Evolutionary conservation across 2,329 filamentous ascomycete genomes (phyloP).

Genomic region (Fusarium haematococcum): DNA sequence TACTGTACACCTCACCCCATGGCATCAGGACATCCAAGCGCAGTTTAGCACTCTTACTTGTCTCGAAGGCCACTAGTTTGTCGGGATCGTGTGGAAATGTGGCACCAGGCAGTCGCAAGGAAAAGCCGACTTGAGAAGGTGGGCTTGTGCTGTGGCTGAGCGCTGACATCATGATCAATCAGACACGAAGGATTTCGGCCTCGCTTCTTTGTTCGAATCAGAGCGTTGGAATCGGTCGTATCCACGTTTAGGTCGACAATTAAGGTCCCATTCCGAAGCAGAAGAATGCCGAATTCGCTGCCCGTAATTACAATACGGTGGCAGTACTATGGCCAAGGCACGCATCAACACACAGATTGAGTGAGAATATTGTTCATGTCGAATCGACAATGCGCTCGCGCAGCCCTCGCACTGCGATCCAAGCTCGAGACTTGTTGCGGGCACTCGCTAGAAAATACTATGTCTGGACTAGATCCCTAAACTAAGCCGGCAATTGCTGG

Average conservation of each 20-base stretch:
- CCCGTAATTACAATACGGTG: neutral
- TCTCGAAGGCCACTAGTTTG: slow-evolving; percentile 19
- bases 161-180: slow-evolving; percentile 39
- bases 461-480: slow-evolving; percentile 14
- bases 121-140: slow-evolving; percentile 30
- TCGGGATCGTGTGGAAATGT: slow-evolving; percentile 21
- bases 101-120: slow-evolving; percentile 17
- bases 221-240: neutral
- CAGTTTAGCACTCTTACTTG: slow-evolving; percentile 5
- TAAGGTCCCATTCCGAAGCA: neutral
- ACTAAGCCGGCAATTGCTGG: slow-evolving; percentile 39
- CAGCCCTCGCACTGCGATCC: neutral
- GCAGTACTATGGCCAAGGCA: neutral
- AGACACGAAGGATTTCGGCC: slow-evolving; percentile 24
- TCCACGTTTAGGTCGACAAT: slow-evolving; percentile 13
- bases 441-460: slow-evolving; percentile 26
- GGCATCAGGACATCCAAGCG: slow-evolving; percentile 32
- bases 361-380: neutral
- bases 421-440: neutral
- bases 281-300: neutral
- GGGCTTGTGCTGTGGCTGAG: slow-evolving; percentile 30
- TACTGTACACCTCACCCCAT: slow-evolving; percentile 22
- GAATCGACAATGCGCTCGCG: neutral
- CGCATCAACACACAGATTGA: neutral
- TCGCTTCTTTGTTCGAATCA: slow-evolving; percentile 31